phyloP scores from a whole-genome alignment of 106 monocot species.

The Vanilla planifolia region DNA sequence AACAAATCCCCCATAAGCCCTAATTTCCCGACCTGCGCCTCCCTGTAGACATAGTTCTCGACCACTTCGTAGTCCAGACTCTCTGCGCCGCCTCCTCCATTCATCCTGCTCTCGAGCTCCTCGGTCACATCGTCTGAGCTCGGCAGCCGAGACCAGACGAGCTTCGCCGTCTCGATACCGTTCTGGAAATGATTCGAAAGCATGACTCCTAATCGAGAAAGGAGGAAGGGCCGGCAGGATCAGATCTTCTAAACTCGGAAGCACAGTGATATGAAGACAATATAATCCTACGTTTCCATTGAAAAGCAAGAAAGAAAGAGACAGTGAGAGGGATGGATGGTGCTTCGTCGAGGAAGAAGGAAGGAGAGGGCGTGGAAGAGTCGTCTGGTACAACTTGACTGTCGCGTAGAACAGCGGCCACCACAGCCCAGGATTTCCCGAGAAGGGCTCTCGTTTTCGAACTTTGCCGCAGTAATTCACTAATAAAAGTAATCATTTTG shows the following conservation, averaged over 20 bases:
- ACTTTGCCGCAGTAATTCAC: no score
- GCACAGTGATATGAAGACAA: neutral
- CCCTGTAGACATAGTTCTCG: constrained; percentile 89
- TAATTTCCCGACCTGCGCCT: constrained; percentile 55
- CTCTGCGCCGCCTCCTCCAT: constrained; percentile 38
- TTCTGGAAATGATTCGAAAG: constrained; percentile 66
- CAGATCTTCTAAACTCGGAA: neutral
- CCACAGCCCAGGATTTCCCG: neutral
- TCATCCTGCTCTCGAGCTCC: constrained; percentile 14
- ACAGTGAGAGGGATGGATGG: neutral
- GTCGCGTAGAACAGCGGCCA: neutral
- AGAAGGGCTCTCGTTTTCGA: no score
- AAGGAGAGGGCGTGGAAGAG: neutral
- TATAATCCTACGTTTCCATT: neutral
- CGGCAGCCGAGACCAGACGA: constrained; percentile 76
- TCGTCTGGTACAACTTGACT: neutral
- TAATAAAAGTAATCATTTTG: no score
- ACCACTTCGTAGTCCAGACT: constrained; percentile 96
- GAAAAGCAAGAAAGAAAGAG: neutral
- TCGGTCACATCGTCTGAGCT: constrained; percentile 47
- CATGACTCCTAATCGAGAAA: constrained; percentile 19
- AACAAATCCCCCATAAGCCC: constrained; percentile 1
- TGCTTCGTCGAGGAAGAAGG: neutral
- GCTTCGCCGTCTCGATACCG: constrained; percentile 70
- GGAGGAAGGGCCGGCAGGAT: neutral